Base-by-base conservation (phyloP, 371 early-diverging fungal species). In the Rhizopus stolonifer region DNA sequence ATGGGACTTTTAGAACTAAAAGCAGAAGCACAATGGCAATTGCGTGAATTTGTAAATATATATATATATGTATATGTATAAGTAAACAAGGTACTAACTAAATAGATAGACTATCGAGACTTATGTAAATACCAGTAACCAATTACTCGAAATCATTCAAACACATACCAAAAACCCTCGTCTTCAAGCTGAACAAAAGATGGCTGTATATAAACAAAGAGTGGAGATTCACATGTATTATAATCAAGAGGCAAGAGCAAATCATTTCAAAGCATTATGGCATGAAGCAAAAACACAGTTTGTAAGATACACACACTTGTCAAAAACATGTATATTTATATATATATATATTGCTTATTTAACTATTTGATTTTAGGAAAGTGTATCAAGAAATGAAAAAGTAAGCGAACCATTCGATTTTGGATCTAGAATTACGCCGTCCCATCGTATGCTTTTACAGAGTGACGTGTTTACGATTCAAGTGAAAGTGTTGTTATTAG, bases 21-120 rank as follows among this genome's bases (percentile, higher is more conserved):
- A 29, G 59, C 60, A 18, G 34, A 56, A 15, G 25, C 51, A 3
- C 50, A 43, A n/a, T 65, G 65, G 65, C 39, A 46, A 18, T 25
- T 56, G 13, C 56, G 54, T 14, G 57, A 60, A 32, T 33, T 26
- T 5, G 63, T 57, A 38, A 54, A 21, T 8, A 3, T 21, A 29
- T 7, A 10, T 10, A 29, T 7, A 29, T 29, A 29, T 8, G 8
- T n/a, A n/a, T 36, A n/a, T 14, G 0, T n/a, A 2, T 6, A 14
- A 36, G 15, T 2, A 15, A 14, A 14, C 11, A 36, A 36, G 36
- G n/a, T 7, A 39, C 17, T 57, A 18, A 57, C 38, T 25, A 18
- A 13, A 31, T 10, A 7, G 14, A 19, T 34, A 61, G 57, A 7
- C 19, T 7, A 33, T 52, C 4, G 45, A 53, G 21, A 45, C 47